Percentiles rank a stretch among this genome's conserved stretches.
Conservation (phyloP, 208 protist genomes). For the Jaenimonas drosophilae region DNA sequence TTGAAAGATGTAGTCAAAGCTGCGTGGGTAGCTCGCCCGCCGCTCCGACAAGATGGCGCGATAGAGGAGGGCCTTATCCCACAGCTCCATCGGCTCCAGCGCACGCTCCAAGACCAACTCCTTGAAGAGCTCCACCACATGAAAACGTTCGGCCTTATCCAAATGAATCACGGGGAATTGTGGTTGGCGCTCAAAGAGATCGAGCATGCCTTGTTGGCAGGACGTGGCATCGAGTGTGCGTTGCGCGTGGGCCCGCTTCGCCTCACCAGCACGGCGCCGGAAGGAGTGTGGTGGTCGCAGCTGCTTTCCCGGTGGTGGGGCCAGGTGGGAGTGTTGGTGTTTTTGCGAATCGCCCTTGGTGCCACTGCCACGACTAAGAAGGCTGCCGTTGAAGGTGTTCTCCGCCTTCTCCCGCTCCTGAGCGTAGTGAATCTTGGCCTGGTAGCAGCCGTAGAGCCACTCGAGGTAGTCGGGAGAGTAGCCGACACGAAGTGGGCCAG, state of each 20-base stretch:
- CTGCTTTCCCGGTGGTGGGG: constrained; percentile 18
- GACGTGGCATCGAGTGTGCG: constrained; percentile 35
- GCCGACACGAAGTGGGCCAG: constrained; percentile 62
- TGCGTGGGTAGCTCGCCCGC: constrained; percentile 43
- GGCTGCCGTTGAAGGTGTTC: constrained; percentile 40
- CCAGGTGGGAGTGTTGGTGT: neutral
- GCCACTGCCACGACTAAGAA: constrained; percentile 17
- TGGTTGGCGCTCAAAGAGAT: constrained; percentile 78
- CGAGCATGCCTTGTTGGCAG: constrained; percentile 49
- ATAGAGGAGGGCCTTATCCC: constrained; percentile 82
- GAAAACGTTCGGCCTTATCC: constrained; percentile 45
- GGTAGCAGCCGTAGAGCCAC: constrained; percentile 77
- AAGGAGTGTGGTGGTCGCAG: constrained; percentile 45
- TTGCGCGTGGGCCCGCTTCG: constrained; percentile 35
- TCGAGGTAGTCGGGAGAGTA: constrained; percentile 85
- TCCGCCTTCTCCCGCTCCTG: constrained; percentile 40
- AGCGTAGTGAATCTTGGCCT: constrained; percentile 36
- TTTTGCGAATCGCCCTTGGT: neutral
- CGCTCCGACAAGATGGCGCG: constrained; percentile 65
- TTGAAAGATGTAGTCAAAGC: constrained; percentile 64
- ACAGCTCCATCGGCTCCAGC: constrained; percentile 43
- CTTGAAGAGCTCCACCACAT: constrained; percentile 80
- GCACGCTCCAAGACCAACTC: constrained; percentile 60
- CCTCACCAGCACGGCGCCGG: constrained; percentile 42
- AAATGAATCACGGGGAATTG: constrained; percentile 80